Conservation (phyloP, 2,329 filamentous ascomycete species). For the Aspergillus sp. region DNA sequence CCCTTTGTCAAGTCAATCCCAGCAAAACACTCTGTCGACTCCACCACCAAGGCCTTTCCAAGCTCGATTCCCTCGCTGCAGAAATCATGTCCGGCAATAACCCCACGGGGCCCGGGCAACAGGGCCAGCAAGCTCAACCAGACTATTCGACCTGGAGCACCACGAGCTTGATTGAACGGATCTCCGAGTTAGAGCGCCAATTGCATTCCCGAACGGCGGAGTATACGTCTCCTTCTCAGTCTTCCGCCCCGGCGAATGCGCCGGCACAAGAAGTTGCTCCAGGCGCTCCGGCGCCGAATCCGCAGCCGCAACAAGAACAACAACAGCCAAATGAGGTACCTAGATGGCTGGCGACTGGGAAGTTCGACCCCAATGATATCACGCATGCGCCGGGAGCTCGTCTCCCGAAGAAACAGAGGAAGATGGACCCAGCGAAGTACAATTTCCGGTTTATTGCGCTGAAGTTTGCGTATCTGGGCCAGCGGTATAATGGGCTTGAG, state of each 20-base stretch:
- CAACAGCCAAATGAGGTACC: background rate
- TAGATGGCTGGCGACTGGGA: conserved; percentile 1
- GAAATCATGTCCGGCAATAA: conserved; percentile 25
- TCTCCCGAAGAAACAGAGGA: conserved; percentile 46
- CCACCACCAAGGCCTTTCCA: conserved; percentile 8
- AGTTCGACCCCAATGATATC: conserved; percentile 21
- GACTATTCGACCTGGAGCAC: conserved; percentile 69
- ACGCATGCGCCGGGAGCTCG: conserved; percentile 27
- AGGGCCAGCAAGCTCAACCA: conserved; percentile 9
- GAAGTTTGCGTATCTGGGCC: conserved; percentile 91
- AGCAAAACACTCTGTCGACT: conserved; percentile 14
- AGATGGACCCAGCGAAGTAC: conserved; percentile 78
- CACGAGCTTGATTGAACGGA: conserved; percentile 65
- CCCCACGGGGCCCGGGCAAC: conserved; percentile 9
- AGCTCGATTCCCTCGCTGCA: conserved; percentile 15
- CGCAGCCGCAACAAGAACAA: background rate
- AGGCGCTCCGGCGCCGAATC: background rate
- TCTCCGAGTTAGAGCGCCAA: conserved; percentile 67
- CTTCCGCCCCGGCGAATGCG: conserved; percentile 2
- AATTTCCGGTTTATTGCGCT: conserved; percentile 81
- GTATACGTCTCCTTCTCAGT: conserved; percentile 22
- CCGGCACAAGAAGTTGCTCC: background rate
- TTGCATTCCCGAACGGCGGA: conserved; percentile 53
- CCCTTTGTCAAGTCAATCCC: conserved; percentile 2
- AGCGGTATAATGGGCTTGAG: conserved; percentile 90